Base-by-base conservation (phyloP, 2,329 filamentous ascomycete genomes). In the Aspergillus phoenicis region DNA sequence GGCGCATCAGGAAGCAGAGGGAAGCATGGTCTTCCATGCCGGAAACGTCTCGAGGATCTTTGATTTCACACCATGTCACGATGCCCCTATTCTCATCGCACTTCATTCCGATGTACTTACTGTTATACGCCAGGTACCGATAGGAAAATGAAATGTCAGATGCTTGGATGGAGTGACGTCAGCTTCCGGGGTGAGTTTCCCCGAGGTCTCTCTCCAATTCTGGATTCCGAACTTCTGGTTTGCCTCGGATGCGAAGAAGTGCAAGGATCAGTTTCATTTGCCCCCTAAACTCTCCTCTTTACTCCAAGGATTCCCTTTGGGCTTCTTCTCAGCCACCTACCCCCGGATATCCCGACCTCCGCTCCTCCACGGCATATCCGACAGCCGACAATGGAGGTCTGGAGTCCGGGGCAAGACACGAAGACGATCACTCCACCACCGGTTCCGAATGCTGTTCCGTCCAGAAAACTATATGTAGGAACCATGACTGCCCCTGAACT, bases 311-410 rank as follows among this genome's bases (percentile, higher is more conserved):
- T 11, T 20, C 47, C 33, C 26, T 30, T 30, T 30, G 8, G 8
- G 28, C 28, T 30, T 10, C 28, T 4, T 4, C 28, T 30, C 8
- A 4, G 28, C 38, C 55, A 17, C 30, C 55, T 49, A 13, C 8
- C 20, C 8, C 15, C 60, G 60, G 60, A 62, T 49, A 53, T 48
- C 22, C 60, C 60, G 60, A 55, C 11, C 17, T 24, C 28, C 52
- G 5, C 48, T 4, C 38, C n/a, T 45, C 6, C 17, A 52, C 57
- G 60, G 60, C 33, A 52, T 59, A 62, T 62, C 60, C 60, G 60
- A 28, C 45, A 5, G 26, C 28, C 33, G 39, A 28, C 20, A 47
- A 13, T 30, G 26, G 39, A 22, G n/a, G n/a, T 22, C 13, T 22
- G 28, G 38, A 28, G 30, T 24, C 7, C 11, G 28, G 30, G 8